Percentiles rank a stretch among this genome's conserved stretches.
Conservation (phyloP, 1,139 yeast species). For the Pichia sp. region DNA sequence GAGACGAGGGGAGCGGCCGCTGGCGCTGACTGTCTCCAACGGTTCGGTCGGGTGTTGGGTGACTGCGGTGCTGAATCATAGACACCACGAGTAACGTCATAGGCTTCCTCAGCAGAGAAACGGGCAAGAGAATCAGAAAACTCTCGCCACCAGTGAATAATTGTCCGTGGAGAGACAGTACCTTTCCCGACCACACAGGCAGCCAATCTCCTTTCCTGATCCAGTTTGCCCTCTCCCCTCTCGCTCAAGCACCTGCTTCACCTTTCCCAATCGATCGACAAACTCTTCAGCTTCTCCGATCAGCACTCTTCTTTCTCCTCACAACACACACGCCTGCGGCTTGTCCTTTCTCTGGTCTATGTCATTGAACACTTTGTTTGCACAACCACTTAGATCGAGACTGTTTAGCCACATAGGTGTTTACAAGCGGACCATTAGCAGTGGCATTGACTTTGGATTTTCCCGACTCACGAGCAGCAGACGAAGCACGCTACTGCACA, state of each 20-base stretch:
- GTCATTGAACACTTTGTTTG: not conserved
- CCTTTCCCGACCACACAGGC: too few species aligned
- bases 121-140: too few species aligned
- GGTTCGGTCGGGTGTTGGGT: not conserved
- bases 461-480: not conserved
- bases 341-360: not conserved
- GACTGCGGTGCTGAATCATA: not conserved
- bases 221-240: too few species aligned
- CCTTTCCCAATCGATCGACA: too few species aligned
- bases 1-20: not conserved
- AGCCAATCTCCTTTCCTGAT: too few species aligned
- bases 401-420: not conserved
- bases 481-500: not conserved
- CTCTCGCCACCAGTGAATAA: too few species aligned
- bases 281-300: not conserved
- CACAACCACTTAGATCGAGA: not conserved
- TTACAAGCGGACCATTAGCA: not conserved
- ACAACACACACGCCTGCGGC: not conserved
- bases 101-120: too few species aligned
- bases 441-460: not conserved
- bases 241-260: too few species aligned
- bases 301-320: not conserved
- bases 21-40: not conserved
- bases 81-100: not conserved
- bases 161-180: too few species aligned